Conservation (phyloP, 257 asterid species). For the Osmanthus fragrans region DNA sequence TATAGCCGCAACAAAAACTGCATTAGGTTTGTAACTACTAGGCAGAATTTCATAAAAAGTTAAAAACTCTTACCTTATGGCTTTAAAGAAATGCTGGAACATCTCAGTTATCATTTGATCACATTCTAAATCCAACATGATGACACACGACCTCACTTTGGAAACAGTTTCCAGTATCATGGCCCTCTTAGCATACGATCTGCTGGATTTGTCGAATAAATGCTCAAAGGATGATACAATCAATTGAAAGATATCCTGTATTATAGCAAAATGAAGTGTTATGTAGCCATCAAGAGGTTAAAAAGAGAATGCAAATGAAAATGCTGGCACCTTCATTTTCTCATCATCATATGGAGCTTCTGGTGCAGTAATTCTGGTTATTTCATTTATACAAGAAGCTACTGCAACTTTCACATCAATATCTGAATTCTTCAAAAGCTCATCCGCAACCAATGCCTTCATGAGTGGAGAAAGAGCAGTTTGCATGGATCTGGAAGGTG, state of each 20-base stretch:
- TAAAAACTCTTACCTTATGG: constrained; percentile 60
- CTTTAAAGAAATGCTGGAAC: constrained; percentile 77
- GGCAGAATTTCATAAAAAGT: background rate
- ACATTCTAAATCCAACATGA: constrained; percentile 96
- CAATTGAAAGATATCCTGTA: constrained; percentile 85
- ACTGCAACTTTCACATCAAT: constrained; percentile 81
- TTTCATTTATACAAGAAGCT: constrained; percentile 94
- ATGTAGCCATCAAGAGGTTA: constrained; percentile 12
- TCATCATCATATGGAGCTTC: constrained; percentile 96
- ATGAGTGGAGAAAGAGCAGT: constrained; percentile 65
- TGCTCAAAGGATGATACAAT: constrained; percentile 83
- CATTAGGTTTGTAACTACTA: constrained; percentile 15
- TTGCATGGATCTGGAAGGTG: constrained; percentile 78
- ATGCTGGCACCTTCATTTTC: constrained; percentile 69
- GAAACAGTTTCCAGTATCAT: constrained; percentile 89
- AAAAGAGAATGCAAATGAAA: background rate
- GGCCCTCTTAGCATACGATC: constrained; percentile 71
- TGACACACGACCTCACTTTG: constrained; percentile 90
- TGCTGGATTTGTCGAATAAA: constrained; percentile 64
- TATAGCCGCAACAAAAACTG: constrained; percentile 4
- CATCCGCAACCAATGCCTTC: constrained; percentile 59
- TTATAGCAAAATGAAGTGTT: constrained; percentile 28
- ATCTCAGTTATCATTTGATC: constrained; percentile 81
- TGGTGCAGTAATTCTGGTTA: constrained; percentile 96
- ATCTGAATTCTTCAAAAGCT: constrained; percentile 71